phyloP scores from a whole-genome alignment of 495 filamentous ascomycete genomes.

The Talaromyces adpressus region DNA sequence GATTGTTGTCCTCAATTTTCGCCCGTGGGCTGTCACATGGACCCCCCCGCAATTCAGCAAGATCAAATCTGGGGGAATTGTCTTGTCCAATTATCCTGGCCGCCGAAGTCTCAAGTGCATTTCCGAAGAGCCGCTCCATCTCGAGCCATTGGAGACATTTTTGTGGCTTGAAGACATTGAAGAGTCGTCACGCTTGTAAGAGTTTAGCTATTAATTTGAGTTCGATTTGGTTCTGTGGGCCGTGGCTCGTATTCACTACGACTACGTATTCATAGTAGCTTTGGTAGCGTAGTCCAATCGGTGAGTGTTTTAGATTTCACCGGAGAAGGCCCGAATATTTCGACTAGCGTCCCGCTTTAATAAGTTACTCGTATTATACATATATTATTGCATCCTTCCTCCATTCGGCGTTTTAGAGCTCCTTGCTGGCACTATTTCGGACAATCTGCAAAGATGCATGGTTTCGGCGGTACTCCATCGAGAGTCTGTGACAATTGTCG shows the following conservation, averaged over 20 bases:
- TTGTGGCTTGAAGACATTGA: background rate
- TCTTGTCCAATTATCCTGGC: background rate
- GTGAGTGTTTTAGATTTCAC: no score
- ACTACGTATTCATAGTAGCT: no score
- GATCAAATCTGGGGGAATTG: background rate
- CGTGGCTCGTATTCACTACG: no score
- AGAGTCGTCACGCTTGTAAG: no score
- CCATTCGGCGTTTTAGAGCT: background rate
- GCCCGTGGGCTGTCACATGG: background rate
- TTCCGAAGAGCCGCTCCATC: background rate
- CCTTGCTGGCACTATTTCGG: background rate
- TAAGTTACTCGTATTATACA: no score
- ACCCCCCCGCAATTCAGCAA: background rate
- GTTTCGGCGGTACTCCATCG: background rate
- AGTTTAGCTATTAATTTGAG: no score
- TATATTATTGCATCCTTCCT: no score
- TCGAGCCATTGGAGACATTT: constrained; percentile 1
- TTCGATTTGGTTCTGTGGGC: no score
- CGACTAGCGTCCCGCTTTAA: no score
- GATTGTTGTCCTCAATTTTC: background rate
- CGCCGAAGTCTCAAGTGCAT: background rate
- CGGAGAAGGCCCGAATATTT: no score
- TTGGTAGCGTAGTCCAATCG: no score
- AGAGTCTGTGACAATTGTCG: constrained; percentile 2
- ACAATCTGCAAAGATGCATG: background rate